These are phyloP conservation scores for Cubamyces lactineus DNA, from an alignment of 768 basidiomycete genomes.

Conservation along the genomic window DNA sequence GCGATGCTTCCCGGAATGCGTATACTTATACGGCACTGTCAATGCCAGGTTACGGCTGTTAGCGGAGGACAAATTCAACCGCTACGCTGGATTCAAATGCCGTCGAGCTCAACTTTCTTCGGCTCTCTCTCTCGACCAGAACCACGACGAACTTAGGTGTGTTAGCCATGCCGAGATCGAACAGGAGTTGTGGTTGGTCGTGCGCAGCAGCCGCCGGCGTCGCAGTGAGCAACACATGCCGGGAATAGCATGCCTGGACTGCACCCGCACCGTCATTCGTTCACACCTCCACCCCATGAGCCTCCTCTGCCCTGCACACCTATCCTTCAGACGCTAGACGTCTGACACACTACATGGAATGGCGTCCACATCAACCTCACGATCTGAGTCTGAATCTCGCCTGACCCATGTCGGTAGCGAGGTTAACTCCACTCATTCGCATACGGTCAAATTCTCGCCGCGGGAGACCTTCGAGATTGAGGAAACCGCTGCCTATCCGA, in stretches of 20 bases:
- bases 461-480: slow-evolving; percentile 22
- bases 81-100: too few species aligned
- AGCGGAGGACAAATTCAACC: too few species aligned
- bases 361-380: slow-evolving; percentile 17
- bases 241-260: slow-evolving; percentile 3
- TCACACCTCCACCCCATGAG: slow-evolving; percentile 3
- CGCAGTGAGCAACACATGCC: neutral
- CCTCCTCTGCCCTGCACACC: neutral
- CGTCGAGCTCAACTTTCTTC: too few species aligned
- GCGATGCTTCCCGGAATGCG: neutral
- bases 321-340: neutral
- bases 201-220: too few species aligned
- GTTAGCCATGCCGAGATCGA: too few species aligned
- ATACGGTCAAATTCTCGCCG: slow-evolving; percentile 11
- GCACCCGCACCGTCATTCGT: neutral
- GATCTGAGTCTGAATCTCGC: slow-evolving; percentile 16
- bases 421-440: neutral
- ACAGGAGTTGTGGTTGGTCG: too few species aligned
- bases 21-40: neutral
- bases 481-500: slow-evolving; percentile 3
- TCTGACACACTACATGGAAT: slow-evolving; percentile 9
- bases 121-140: too few species aligned
- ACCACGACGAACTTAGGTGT: too few species aligned
- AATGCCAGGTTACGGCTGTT: too few species aligned
- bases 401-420: slow-evolving; percentile 23